Evolutionary conservation across 345 rosid genomes (phyloP).

Genomic region (Microthlaspi erraticum): DNA sequence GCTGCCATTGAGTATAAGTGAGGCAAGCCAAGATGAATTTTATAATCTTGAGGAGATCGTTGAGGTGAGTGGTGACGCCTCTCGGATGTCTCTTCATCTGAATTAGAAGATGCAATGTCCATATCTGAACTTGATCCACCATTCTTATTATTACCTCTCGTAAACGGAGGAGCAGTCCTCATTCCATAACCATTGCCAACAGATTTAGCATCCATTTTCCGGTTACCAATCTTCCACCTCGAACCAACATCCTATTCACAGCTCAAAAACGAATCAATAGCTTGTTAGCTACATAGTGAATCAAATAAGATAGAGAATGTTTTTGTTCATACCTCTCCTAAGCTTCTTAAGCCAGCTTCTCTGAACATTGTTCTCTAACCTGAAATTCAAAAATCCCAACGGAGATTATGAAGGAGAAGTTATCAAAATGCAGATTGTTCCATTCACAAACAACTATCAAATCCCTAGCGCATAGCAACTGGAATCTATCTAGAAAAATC

Average conservation of each 20-base stretch:
- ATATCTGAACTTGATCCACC: constrained; percentile 67
- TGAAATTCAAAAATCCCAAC: not conserved
- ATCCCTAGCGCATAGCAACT: constrained; percentile 19
- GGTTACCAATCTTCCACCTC: constrained; percentile 37
- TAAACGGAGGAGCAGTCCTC: constrained; percentile 51
- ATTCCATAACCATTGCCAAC: constrained; percentile 46
- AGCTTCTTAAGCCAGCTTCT: constrained; percentile 39
- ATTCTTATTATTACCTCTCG: constrained; percentile 46
- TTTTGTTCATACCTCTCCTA: constrained; percentile 38
- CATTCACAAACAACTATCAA: constrained; percentile 2
- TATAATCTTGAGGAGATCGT: constrained; percentile 64
- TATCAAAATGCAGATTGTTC: constrained; percentile 4
- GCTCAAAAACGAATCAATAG: not conserved
- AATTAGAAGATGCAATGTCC: constrained; percentile 63
- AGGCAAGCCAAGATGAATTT: constrained; percentile 38
- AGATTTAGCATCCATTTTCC: constrained; percentile 44
- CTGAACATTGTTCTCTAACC: constrained; percentile 36
- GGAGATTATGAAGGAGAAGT: not conserved
- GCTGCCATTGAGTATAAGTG: constrained; percentile 34
- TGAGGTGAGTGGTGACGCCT: constrained; percentile 48
- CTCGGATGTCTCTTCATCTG: constrained; percentile 61
- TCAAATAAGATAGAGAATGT: not conserved
- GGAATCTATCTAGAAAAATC: not conserved
- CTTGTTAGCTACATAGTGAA: not conserved
- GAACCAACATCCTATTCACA: constrained; percentile 46